Conservation (phyloP, 2,329 filamentous ascomycete species). For the Colletotrichum tanaceti region DNA sequence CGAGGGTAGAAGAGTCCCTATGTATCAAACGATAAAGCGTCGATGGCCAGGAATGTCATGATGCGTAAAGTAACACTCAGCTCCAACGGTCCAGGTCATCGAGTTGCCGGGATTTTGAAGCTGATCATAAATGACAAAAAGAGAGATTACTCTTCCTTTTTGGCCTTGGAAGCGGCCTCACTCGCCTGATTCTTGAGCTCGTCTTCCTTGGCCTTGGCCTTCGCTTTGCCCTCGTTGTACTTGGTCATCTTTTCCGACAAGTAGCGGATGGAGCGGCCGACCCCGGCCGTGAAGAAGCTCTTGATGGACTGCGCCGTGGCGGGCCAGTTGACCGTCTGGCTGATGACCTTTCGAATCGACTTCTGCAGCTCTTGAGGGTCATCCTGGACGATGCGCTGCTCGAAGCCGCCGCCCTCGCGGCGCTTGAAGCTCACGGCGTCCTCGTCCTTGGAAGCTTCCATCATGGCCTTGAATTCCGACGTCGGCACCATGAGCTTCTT, state of each 20-base stretch:
- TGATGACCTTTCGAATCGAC: constrained; percentile 81
- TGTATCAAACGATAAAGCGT: constrained; percentile 18
- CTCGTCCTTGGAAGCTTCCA: constrained; percentile 79
- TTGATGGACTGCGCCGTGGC: constrained; percentile 90
- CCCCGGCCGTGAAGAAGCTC: constrained; percentile 81
- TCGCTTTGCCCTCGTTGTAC: constrained; percentile 60
- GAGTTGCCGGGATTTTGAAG: background rate
- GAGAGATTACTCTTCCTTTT: constrained; percentile 23
- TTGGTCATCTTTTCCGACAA: constrained; percentile 83
- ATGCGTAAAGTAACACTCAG: background rate
- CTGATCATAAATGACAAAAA: background rate
- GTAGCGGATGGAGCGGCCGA: constrained; percentile 78
- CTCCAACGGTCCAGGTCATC: background rate
- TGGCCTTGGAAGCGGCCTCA: constrained; percentile 4
- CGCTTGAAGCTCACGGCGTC: constrained; percentile 74
- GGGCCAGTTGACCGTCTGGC: constrained; percentile 91
- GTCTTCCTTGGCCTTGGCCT: constrained; percentile 45
- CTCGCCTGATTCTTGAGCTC: constrained; percentile 42
- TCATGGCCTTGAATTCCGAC: constrained; percentile 85
- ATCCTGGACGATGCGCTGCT: constrained; percentile 82
- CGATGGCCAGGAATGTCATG: constrained; percentile 1
- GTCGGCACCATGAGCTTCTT: constrained; percentile 88
- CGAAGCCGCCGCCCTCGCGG: constrained; percentile 85
- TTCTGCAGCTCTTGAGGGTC: constrained; percentile 73
- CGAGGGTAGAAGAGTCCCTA: background rate